Percentiles rank a stretch among this genome's conserved stretches.
These are phyloP conservation scores for Cordia subcordata DNA, from an alignment of 257 asterid genomes.

Conservation along the genomic window DNA sequence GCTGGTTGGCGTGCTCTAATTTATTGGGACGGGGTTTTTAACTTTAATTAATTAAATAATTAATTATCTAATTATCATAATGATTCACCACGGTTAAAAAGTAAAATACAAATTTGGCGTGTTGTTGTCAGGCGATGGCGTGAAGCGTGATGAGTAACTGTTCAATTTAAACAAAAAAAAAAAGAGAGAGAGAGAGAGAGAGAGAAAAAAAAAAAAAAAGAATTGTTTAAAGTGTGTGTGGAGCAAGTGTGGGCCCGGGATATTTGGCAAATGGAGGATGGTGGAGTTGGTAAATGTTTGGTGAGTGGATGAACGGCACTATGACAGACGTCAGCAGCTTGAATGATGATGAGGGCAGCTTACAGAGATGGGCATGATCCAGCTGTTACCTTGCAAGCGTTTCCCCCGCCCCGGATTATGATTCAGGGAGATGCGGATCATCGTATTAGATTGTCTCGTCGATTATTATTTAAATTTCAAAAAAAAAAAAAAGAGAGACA, in stretches of 20 bases:
- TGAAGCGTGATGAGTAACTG: too few species aligned
- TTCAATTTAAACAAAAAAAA: neutral
- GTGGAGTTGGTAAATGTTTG: conserved; percentile 3
- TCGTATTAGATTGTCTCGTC: too few species aligned
- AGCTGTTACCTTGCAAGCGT: neutral
- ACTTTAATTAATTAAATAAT: conserved; percentile 3
- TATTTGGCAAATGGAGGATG: neutral
- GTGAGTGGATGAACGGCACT: conserved; percentile 14
- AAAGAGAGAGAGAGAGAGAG: too few species aligned
- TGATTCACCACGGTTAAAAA: conserved; percentile 19
- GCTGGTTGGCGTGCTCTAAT: conserved; percentile 7
- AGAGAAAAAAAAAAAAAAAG: too few species aligned
- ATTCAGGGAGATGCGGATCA: too few species aligned
- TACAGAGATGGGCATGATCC: neutral
- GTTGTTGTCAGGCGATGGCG: conserved; percentile 4
- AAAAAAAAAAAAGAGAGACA: too few species aligned
- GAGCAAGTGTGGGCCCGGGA: too few species aligned
- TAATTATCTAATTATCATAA: too few species aligned
- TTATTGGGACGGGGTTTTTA: conserved; percentile 14
- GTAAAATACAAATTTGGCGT: neutral
- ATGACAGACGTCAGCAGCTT: neutral
- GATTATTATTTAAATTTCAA: too few species aligned
- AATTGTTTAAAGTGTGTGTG: too few species aligned
- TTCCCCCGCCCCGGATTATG: too few species aligned
- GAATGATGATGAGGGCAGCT: neutral